Base-by-base conservation (phyloP, 768 basidiomycete genomes). In the Leccinellum rugosiceps region DNA sequence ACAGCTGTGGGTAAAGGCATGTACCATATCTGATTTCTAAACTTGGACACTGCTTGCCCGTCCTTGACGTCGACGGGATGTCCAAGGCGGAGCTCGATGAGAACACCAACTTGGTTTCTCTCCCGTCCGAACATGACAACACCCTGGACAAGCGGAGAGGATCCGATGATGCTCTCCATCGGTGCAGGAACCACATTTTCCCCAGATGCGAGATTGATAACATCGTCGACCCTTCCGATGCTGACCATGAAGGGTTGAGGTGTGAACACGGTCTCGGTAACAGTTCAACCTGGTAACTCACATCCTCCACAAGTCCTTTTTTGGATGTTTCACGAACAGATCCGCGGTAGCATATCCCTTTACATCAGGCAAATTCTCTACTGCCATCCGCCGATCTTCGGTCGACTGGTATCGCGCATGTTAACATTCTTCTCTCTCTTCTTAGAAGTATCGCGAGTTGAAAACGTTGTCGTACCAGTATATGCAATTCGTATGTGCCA, bases 281-380 rank as follows among this genome's bases (percentile, higher is more conserved):
- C 1, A n/a, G 30, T 30, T 1, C 6, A 41, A 3, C 10, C 0
- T 8, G 4, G 15, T 1, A 6, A 52, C 71, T n/a, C 26, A 63
- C 35, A 82, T 64, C 47, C 63, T 73, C 72, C 70, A 83, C 19
- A 73, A 44, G 1, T 75, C 68, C 9, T 74, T 76, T 0, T 74
- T 75, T 0, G 80, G 78, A 61, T 83, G 82, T 21, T 75, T 72
- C 1, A 70, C 56, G 14, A 83, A 66, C 3, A 82, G 50, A 62
- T 82, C 82, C 1, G 69, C 64, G 1, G 80, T 80, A 3, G 77
- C 70, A 48, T 78, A 80, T 13, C 74, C 78, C 25, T 69, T 65
- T 14, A 63, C 59, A 3, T 78, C 80, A 1, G 73, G 60, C 3
- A 76, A 50, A 59, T 81, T 81, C 45, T 72, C 60, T 5, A 69